A percentile compares a stretch with the other conserved stretches of the same genome.
Conservation (phyloP, 2,329 filamentous ascomycete species). For the Berkeleyomyces basicola region DNA sequence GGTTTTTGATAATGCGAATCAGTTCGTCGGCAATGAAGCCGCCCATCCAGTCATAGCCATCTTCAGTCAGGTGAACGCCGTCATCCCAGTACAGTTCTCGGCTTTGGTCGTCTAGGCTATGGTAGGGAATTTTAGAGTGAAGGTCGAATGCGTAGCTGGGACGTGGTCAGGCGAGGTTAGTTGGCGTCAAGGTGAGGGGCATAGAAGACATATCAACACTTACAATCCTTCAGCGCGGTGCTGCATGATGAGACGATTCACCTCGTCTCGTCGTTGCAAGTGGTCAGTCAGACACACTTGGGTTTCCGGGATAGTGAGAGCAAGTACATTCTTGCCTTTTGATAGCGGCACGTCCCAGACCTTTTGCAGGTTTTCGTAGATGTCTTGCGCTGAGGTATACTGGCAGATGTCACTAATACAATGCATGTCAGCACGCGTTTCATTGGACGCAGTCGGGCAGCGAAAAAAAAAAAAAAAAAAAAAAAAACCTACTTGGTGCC, state of each 20-base stretch:
- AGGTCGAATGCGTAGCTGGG: conserved; percentile 41
- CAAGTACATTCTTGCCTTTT: conserved; percentile 38
- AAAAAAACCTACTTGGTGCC: conserved; percentile 38
- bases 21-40: conserved; percentile 36
- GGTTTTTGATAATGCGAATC: conserved; percentile 26
- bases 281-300: conserved; percentile 19
- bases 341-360: conserved; percentile 34
- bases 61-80: conserved; percentile 38
- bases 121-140: conserved; percentile 35
- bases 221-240: conserved; percentile 36
- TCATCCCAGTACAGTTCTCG: conserved; percentile 42
- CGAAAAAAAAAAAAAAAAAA: background rate
- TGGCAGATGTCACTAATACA: conserved; percentile 33
- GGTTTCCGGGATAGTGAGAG: conserved; percentile 45
- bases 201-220: background rate
- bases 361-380: conserved; percentile 32
- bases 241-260: conserved; percentile 37
- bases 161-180: background rate
- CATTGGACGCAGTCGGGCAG: background rate
- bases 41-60: conserved; percentile 48
- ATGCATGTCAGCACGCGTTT: background rate
- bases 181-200: background rate
- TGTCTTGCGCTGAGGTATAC: conserved; percentile 22
- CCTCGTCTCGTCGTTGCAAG: conserved; percentile 22
- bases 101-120: conserved; percentile 29